Evolutionary conservation across 352 stramenopile species (phyloP).

Genomic region (Phytophthora multivora): DNA sequence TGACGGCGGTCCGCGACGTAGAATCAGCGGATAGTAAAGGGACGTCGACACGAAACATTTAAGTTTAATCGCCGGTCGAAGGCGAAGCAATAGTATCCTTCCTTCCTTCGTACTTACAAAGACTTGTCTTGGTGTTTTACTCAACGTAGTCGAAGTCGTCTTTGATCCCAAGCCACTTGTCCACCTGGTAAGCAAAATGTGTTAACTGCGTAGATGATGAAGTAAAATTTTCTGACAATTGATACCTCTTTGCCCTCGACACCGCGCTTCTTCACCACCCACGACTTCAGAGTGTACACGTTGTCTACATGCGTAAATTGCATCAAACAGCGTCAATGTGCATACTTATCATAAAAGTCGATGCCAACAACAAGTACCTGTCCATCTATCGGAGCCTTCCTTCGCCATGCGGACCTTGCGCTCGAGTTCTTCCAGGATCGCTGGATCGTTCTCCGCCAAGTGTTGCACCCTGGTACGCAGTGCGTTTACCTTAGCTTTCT

Average conservation of each 20-base stretch:
- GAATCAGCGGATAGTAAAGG: background rate
- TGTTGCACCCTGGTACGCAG: conserved; percentile 63
- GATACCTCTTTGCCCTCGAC: conserved; percentile 62
- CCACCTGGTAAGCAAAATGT: conserved; percentile 41
- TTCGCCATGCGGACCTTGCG: conserved; percentile 70
- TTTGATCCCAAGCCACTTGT: conserved; percentile 88
- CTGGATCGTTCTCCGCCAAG: conserved; percentile 76
- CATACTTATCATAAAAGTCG: too few species aligned
- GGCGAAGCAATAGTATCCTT: conserved; percentile 26
- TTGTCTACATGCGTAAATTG: conserved; percentile 51
- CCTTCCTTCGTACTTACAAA: conserved; percentile 10
- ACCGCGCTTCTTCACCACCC: conserved; percentile 80
- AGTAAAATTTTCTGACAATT: background rate
- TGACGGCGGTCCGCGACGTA: conserved; percentile 1
- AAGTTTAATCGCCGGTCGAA: conserved; percentile 23
- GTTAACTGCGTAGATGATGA: background rate
- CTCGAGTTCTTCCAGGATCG: conserved; percentile 66
- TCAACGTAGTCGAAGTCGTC: conserved; percentile 90
- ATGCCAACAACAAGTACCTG: conserved; percentile 36
- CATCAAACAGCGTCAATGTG: too few species aligned
- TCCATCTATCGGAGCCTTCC: conserved; percentile 76
- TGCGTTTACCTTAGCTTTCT: conserved; percentile 55
- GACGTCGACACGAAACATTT: conserved; percentile 9
- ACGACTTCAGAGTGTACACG: conserved; percentile 81
- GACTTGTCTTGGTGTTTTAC: conserved; percentile 16